phyloP scores from a whole-genome alignment of 768 basidiomycete species.

The Naganishia onofrii region DNA sequence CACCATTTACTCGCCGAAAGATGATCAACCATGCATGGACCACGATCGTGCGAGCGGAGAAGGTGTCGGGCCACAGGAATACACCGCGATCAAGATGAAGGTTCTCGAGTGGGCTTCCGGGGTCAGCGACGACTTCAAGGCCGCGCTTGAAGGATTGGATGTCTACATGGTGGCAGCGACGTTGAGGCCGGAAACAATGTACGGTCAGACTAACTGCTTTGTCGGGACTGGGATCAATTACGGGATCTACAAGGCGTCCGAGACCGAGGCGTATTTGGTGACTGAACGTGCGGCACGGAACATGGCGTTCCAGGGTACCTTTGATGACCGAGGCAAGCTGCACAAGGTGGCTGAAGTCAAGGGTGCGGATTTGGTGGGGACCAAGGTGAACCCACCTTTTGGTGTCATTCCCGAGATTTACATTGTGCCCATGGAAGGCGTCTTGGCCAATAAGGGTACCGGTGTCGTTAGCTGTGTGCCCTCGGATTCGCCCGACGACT shows the following conservation, averaged over 20 bases:
- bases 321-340: slow-evolving; percentile 68
- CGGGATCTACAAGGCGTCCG: slow-evolving; percentile 74
- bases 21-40: slow-evolving; percentile 99
- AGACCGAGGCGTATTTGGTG: slow-evolving; percentile 75
- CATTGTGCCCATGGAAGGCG: slow-evolving; percentile 97
- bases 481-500: slow-evolving; percentile 98
- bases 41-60: slow-evolving; percentile 96
- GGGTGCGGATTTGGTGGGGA: slow-evolving; percentile 77
- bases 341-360: slow-evolving; percentile 72
- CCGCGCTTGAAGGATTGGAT: slow-evolving; percentile 71
- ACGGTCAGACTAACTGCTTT: slow-evolving; percentile 97
- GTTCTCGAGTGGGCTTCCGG: slow-evolving; percentile 77
- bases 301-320: slow-evolving; percentile 91
- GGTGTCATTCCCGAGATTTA: slow-evolving; percentile 80
- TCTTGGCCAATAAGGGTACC: slow-evolving; percentile 96
- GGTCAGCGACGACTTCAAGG: slow-evolving; percentile 64
- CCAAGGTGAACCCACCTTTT: slow-evolving; percentile 84
- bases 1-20: slow-evolving; percentile 97
- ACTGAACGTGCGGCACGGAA: slow-evolving; percentile 90
- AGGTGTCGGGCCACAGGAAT: slow-evolving; percentile 90
- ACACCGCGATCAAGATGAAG: slow-evolving; percentile 91
- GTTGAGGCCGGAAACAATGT: slow-evolving; percentile 95
- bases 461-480: slow-evolving; percentile 98
- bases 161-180: slow-evolving; percentile 95
- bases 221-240: slow-evolving; percentile 88